These are phyloP conservation scores for Phialophora chinensis DNA, from an alignment of 2,329 filamentous ascomycete species.

Conservation along the genomic window DNA sequence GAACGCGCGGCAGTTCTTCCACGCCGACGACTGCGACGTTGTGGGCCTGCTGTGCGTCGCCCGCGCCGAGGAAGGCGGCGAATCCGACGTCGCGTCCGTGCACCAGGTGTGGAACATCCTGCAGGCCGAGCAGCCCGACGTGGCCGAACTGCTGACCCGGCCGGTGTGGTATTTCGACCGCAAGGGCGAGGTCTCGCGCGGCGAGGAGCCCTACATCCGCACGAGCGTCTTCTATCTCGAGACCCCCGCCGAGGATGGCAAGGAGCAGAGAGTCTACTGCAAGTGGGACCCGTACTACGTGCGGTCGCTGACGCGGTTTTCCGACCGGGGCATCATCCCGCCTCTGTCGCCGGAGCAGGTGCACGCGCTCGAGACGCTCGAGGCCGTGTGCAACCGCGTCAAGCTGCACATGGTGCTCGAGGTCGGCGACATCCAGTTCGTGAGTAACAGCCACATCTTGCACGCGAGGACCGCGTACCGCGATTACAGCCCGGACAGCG, in stretches of 20 bases:
- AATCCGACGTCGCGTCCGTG: slow-evolving; percentile 78
- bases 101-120: slow-evolving; percentile 84
- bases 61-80: slow-evolving; percentile 78
- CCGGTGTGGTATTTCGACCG: slow-evolving; percentile 93
- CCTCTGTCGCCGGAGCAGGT: slow-evolving; percentile 71
- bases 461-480: slow-evolving; percentile 83
- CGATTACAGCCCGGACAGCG: slow-evolving; percentile 63
- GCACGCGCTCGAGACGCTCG: slow-evolving; percentile 71
- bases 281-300: slow-evolving; percentile 95
- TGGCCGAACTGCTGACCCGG: slow-evolving; percentile 74
- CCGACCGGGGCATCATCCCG: slow-evolving; percentile 73
- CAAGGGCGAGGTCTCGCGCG: slow-evolving; percentile 78
- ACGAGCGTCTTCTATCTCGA: slow-evolving; percentile 79
- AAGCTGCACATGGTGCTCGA: slow-evolving; percentile 85
- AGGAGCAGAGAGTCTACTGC: slow-evolving; percentile 67
- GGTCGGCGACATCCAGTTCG: slow-evolving; percentile 85
- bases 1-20: slow-evolving; percentile 83
- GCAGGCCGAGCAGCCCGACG: slow-evolving; percentile 75
- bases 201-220: slow-evolving; percentile 75
- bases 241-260: slow-evolving; percentile 49
- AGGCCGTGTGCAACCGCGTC: slow-evolving; percentile 74
- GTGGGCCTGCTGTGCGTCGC: slow-evolving; percentile 84
- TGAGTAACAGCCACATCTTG: slow-evolving; percentile 79
- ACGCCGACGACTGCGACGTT: slow-evolving; percentile 80
- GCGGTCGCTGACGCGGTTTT: slow-evolving; percentile 75